These are phyloP conservation scores for Trametes elegans DNA, from an alignment of 768 basidiomycete species.

Conservation along the genomic window DNA sequence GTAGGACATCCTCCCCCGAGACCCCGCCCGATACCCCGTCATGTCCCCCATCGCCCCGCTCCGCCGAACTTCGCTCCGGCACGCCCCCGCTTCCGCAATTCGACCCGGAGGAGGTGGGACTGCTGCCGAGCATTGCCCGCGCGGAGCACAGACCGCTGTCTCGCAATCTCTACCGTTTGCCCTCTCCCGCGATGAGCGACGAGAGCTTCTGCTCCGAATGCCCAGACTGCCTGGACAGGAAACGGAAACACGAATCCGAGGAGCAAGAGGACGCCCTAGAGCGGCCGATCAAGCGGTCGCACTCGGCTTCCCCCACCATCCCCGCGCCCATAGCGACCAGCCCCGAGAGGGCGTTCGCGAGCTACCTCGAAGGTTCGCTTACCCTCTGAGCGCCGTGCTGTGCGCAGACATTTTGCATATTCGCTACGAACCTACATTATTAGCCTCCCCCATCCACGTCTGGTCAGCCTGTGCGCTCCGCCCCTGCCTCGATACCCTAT, in stretches of 20 bases:
- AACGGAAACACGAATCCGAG: slow-evolving; percentile 8
- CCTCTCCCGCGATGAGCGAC: slow-evolving; percentile 25
- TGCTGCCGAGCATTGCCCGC: slow-evolving; percentile 14
- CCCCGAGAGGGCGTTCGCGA: slow-evolving; percentile 12
- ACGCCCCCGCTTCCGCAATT: slow-evolving; percentile 3
- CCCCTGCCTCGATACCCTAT: background rate
- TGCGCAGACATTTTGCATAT: no score
- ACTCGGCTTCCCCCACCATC: slow-evolving; percentile 8
- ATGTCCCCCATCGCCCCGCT: slow-evolving; percentile 8
- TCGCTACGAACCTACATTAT: no score
- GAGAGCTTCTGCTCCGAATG: slow-evolving; percentile 30
- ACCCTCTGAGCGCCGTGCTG: slow-evolving; percentile 15
- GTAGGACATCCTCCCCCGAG: background rate
- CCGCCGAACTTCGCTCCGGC: slow-evolving; percentile 7
- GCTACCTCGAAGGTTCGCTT: slow-evolving; percentile 6
- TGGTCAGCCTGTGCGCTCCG: no score
- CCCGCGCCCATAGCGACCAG: slow-evolving; percentile 1
- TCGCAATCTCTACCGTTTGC: slow-evolving; percentile 19
- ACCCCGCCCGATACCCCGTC: slow-evolving; percentile 7
- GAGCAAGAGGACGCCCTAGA: slow-evolving; percentile 8
- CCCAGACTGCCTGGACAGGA: slow-evolving; percentile 22
- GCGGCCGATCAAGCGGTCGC: slow-evolving; percentile 18
- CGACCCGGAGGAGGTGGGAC: slow-evolving; percentile 8
- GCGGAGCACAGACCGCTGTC: slow-evolving; percentile 11
- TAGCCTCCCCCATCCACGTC: background rate